Evolutionary conservation across 257 asterid species (phyloP), one percentile per base, ranked within the genome.

Genomic region (Petrea volubilis): DNA sequence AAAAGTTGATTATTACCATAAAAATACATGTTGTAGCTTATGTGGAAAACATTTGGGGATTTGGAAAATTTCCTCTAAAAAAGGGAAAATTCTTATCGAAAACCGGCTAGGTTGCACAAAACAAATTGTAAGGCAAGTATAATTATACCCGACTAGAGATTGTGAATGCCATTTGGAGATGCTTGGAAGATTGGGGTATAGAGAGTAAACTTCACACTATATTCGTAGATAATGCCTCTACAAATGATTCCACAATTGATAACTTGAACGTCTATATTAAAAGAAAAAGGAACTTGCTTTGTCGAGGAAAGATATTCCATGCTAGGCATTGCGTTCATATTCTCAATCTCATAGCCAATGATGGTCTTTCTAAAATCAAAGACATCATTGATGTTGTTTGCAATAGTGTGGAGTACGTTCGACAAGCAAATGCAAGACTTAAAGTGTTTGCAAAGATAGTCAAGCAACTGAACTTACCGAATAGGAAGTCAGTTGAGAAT

Each of bases 401-500:
- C 7, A n/a, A 38, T 38, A 38, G 44, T 38, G 44, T 38, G 7
- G 44, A 38, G 12, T 38, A 9, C 1, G 44, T 38, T 9, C 44
- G 44, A 38, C 1, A 10, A 38, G 3, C 12, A 38, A 10, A 38
- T 9, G 44, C 44, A 38, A 9, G 44, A 38, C 44, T 6, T 38
- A 38, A 38, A 10, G 44, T 38, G 13, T 38, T 38, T 10, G 7
- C 44, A 38, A 10, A 38, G 44, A 38, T 38, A 2, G 44, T 38
- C 12, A 38, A 38, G 12, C 44, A 38, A 38, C 44, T 38, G 2
- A 38, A 38, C 13, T 38, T 38, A 10, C 44, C 38, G 5, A 7
- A 31, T 31, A 31, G 38, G 7, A 31, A 31, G 7, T 31, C 7
- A 97, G 98, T 93, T 68, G 25, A 80, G 71, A 31, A 40, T 20